These are phyloP conservation scores for Xerocomus spinulosus DNA, from an alignment of 768 basidiomycete genomes.

Conservation along the genomic window DNA sequence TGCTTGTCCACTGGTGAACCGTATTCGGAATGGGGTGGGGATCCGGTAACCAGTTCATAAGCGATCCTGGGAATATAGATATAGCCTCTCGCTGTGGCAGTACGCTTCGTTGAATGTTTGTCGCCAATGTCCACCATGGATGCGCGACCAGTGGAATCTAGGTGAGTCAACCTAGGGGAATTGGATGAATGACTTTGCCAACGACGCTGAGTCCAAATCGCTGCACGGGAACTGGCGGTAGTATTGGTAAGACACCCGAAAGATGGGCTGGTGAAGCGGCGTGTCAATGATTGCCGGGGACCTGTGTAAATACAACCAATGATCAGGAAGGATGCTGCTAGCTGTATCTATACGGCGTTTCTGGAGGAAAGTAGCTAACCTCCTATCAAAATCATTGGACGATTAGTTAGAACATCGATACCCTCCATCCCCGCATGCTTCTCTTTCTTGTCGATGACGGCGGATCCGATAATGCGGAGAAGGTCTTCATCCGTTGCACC, in stretches of 20 bases:
- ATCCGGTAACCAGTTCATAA: constrained; percentile 54
- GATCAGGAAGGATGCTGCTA: constrained; percentile 22
- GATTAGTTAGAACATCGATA: constrained; percentile 70
- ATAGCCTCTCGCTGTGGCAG: constrained; percentile 69
- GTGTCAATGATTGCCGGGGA: constrained; percentile 1
- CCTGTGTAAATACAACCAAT: constrained; percentile 22
- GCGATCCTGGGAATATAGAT: constrained; percentile 66
- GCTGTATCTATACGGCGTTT: constrained; percentile 13
- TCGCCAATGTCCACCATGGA: constrained; percentile 79
- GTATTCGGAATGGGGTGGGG: constrained; percentile 3
- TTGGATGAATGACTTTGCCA: constrained; percentile 17
- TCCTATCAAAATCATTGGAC: constrained; percentile 91
- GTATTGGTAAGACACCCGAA: background rate
- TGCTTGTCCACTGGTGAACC: constrained; percentile 28
- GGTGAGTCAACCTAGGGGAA: constrained; percentile 53
- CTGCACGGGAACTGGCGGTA: background rate
- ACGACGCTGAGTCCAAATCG: constrained; percentile 16
- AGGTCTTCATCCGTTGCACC: constrained; percentile 64
- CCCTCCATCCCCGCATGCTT: constrained; percentile 83
- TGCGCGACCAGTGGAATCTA: constrained; percentile 66
- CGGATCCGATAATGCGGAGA: constrained; percentile 54
- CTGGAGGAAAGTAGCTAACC: constrained; percentile 61
- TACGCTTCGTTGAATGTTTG: constrained; percentile 58
- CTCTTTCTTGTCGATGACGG: constrained; percentile 67
- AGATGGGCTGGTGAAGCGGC: background rate